Evolutionary conservation across 1,139 yeast species (phyloP).

Genomic region (Geotrichum candidum): DNA sequence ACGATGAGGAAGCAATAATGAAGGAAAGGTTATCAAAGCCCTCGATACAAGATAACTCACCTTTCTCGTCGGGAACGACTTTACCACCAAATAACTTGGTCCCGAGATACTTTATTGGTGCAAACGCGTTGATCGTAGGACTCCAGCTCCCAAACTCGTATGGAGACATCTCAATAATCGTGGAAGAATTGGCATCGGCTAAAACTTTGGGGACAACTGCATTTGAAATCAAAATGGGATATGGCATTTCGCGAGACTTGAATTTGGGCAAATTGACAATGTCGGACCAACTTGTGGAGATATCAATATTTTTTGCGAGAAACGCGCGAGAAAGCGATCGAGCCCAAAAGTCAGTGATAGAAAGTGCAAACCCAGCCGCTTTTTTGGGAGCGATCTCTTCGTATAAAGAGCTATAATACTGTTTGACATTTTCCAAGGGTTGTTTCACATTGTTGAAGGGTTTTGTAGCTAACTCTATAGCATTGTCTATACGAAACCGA

Average conservation of each 20-base stretch:
- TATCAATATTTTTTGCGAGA: constrained; percentile 47
- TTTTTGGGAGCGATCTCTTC: constrained; percentile 51
- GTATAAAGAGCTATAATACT: constrained; percentile 44
- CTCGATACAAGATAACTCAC: constrained; percentile 42
- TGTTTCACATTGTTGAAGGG: not conserved
- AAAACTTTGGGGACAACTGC: constrained; percentile 63
- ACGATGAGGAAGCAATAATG: constrained; percentile 68
- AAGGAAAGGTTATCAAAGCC: constrained; percentile 77
- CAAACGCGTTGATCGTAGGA: constrained; percentile 61
- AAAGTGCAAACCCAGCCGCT: constrained; percentile 62
- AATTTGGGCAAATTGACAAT: constrained; percentile 48
- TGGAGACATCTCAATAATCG: constrained; percentile 74
- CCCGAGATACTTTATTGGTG: constrained; percentile 67
- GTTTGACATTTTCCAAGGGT: constrained; percentile 35
- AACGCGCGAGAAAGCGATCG: constrained; percentile 69
- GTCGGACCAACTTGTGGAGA: constrained; percentile 62
- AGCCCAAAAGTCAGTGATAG: constrained; percentile 83
- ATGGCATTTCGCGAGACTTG: constrained; percentile 62
- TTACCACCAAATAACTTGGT: constrained; percentile 54
- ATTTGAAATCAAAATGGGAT: constrained; percentile 73
- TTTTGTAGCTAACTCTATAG: not conserved
- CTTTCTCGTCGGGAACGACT: constrained; percentile 20
- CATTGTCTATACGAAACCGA: not conserved
- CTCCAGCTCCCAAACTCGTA: constrained; percentile 91
- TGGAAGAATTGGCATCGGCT: constrained; percentile 56